Conservation (phyloP, 345 rosid genomes). For the Excoecaria cochinchinensis region DNA sequence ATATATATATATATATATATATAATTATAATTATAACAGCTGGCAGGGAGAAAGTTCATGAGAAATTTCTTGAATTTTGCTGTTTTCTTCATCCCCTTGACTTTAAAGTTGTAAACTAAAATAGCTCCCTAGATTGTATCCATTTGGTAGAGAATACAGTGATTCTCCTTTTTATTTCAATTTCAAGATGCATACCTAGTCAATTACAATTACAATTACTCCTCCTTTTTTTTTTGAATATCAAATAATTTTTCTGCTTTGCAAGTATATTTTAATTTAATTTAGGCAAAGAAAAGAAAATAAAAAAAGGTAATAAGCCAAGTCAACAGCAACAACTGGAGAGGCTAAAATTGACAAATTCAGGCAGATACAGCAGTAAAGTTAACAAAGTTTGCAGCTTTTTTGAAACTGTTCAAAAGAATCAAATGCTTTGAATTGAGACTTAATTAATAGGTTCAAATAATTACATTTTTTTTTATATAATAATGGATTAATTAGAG, state of each 20-base stretch:
- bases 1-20: too few species aligned
- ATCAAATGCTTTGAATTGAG: conserved; percentile 16
- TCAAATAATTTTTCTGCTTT: not conserved
- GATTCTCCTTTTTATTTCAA: too few species aligned
- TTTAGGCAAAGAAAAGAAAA: not conserved
- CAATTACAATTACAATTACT: too few species aligned
- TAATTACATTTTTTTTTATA: not conserved
- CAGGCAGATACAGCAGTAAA: conserved; percentile 9
- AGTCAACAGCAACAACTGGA: not conserved
- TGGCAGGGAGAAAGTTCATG: conserved; percentile 12
- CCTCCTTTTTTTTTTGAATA: not conserved
- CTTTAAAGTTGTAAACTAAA: conserved; percentile 11
- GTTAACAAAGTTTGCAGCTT: conserved; percentile 6
- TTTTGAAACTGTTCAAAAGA: conserved; percentile 6
- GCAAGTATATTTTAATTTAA: too few species aligned
- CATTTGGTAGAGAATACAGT: conserved; percentile 12
- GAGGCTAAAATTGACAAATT: conserved; percentile 2
- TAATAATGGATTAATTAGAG: not conserved
- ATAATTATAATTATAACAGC: not conserved
- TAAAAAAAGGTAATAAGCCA: not conserved
- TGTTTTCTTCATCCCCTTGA: conserved; percentile 27
- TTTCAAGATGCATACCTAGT: too few species aligned
- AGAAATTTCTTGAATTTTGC: conserved; percentile 9
- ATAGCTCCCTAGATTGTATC: conserved; percentile 26
- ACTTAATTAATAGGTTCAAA: not conserved